Evolutionary conservation across 371 early-diverging fungal genomes (phyloP).

Genomic region (Apophysomyces variabilis): DNA sequence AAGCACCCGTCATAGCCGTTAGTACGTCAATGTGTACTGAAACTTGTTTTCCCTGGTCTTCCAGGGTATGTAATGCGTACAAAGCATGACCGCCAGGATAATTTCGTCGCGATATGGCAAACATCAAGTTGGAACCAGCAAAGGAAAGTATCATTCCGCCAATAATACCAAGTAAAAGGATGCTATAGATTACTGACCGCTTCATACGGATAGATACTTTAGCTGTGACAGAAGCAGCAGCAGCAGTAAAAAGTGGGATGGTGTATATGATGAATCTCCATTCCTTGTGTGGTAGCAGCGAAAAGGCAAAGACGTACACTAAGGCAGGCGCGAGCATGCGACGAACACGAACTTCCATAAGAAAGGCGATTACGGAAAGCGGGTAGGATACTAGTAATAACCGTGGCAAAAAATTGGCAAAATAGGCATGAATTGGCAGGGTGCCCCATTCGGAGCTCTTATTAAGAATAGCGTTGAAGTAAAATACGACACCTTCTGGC

Average conservation of each 20-base stretch:
- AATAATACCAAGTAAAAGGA: constrained; percentile 23
- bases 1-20: constrained; percentile 89
- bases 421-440: constrained; percentile 79
- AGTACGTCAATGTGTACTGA: constrained; percentile 81
- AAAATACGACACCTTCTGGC: constrained; percentile 88
- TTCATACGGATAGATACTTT: constrained; percentile 30
- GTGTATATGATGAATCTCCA: constrained; percentile 94
- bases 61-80: constrained; percentile 60
- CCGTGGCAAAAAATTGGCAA: constrained; percentile 74
- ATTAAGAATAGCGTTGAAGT: constrained; percentile 84
- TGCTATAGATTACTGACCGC: constrained; percentile 16
- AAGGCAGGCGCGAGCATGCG: constrained; percentile 62
- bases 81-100: constrained; percentile 93
- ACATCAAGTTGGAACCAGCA: constrained; percentile 48
- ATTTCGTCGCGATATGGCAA: constrained; percentile 73
- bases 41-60: constrained; percentile 26
- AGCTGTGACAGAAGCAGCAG: constrained; percentile 65
- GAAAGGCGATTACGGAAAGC: constrained; percentile 54
- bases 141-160: constrained; percentile 36
- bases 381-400: constrained; percentile 74
- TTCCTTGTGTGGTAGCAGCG: constrained; percentile 92
- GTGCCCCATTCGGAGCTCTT: constrained; percentile 86
- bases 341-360: constrained; percentile 46
- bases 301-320: constrained; percentile 69
- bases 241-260: constrained; percentile 83